Percentiles rank a stretch among this genome's conserved stretches.
These are phyloP conservation scores for Hygrocybe punicea DNA, from an alignment of 768 basidiomycete genomes.

Conservation along the genomic window DNA sequence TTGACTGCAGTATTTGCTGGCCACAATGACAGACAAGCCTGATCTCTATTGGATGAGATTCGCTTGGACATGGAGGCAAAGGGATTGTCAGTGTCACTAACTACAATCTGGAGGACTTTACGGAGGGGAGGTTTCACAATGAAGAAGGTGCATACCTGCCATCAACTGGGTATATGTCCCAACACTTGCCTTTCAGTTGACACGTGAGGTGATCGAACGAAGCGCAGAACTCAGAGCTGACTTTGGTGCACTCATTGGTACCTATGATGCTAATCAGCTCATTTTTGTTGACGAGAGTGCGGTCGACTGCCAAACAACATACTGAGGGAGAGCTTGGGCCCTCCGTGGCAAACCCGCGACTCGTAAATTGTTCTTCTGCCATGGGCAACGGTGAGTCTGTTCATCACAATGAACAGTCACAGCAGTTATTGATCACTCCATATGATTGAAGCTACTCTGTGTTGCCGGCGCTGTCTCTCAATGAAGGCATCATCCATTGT, in stretches of 20 bases:
- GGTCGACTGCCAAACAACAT: conserved; percentile 14
- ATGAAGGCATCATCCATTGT: conserved; percentile 4
- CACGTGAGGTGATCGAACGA: neutral
- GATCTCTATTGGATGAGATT: conserved; percentile 4
- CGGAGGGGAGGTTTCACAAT: neutral
- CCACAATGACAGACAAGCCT: no score
- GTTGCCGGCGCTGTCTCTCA: conserved; percentile 3
- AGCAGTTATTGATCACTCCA: neutral
- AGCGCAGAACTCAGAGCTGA: neutral
- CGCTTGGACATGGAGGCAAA: neutral
- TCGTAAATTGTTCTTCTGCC: neutral
- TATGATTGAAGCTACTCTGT: neutral
- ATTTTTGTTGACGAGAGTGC: neutral
- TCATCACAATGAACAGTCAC: neutral
- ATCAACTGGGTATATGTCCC: neutral
- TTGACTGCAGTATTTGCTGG: no score
- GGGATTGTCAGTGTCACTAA: conserved; percentile 1
- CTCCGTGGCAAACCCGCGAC: conserved; percentile 11
- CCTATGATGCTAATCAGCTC: neutral
- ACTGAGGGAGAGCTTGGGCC: neutral
- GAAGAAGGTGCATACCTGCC: neutral
- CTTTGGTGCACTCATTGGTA: neutral
- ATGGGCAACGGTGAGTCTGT: neutral
- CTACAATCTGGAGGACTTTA: neutral
- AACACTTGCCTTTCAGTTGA: neutral